phyloP scores from a whole-genome alignment of 1,284 basidiomycete species.

The Cerrena zonata region DNA sequence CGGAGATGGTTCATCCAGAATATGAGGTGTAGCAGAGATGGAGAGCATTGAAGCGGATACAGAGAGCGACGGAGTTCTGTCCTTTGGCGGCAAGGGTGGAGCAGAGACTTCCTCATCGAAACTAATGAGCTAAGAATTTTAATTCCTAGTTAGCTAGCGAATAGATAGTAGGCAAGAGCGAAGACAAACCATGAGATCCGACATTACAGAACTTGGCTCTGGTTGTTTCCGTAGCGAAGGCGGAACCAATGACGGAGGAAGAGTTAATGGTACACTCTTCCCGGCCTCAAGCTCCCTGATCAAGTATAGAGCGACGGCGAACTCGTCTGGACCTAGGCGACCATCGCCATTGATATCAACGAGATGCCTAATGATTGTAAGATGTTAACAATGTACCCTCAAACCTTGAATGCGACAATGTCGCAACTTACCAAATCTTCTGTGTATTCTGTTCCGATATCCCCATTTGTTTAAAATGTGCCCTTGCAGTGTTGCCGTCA shows the following conservation, averaged over 20 bases:
- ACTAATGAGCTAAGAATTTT: background rate
- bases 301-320: slow-evolving; percentile 20
- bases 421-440: slow-evolving; percentile 24
- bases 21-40: background rate
- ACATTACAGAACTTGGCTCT: no score
- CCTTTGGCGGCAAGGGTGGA: background rate
- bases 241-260: slow-evolving; percentile 10
- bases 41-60: background rate
- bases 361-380: slow-evolving; percentile 16
- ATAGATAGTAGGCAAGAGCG: no score
- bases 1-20: background rate
- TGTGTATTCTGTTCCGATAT: slow-evolving; percentile 15
- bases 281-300: slow-evolving; percentile 18
- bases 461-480: slow-evolving; percentile 20
- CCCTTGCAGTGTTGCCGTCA: slow-evolving; percentile 15
- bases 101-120: background rate
- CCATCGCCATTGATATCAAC: slow-evolving; percentile 21
- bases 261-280: slow-evolving; percentile 14
- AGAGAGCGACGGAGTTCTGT: background rate
- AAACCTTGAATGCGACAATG: background rate
- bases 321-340: slow-evolving; percentile 20
- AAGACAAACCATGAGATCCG: no score
- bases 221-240: background rate
- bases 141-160: no score
- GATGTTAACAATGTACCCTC: background rate